Evolutionary conservation across 2,329 filamentous ascomycete genomes (phyloP).

Genomic region (Leptographium lundbergii): DNA sequence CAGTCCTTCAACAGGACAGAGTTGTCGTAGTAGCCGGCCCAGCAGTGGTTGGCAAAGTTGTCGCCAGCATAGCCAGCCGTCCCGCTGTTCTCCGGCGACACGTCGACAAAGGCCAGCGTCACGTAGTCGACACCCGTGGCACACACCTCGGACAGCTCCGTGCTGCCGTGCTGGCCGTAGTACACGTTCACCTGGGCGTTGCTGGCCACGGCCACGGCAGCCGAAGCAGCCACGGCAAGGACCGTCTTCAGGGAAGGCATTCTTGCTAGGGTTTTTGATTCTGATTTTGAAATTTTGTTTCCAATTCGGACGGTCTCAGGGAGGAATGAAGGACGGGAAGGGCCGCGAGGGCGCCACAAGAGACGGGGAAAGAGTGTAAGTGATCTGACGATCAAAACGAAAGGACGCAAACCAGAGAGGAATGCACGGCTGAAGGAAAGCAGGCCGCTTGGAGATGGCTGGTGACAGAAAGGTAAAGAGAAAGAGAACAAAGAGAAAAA

Average conservation of each 20-base stretch:
- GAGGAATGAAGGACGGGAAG: background rate
- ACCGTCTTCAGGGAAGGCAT: constrained; percentile 14
- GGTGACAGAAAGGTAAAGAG: background rate
- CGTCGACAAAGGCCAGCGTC: constrained; percentile 26
- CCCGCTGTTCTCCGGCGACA: constrained; percentile 24
- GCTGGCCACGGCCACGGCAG: constrained; percentile 13
- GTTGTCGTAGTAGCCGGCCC: constrained; percentile 16
- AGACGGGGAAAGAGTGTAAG: background rate
- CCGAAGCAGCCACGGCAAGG: constrained; percentile 14
- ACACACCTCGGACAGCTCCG: constrained; percentile 18
- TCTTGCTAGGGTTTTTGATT: background rate
- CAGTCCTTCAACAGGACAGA: constrained; percentile 22
- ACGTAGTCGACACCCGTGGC: constrained; percentile 25
- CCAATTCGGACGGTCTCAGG: background rate
- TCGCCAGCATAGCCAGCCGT: constrained; percentile 21
- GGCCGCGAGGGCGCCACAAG: background rate
- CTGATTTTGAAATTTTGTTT: background rate
- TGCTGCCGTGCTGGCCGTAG: constrained; percentile 18
- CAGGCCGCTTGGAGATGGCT: constrained; percentile 1
- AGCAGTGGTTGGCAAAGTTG: constrained; percentile 27
- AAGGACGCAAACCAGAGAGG: constrained; percentile 13
- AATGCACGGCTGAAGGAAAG: constrained; percentile 7
- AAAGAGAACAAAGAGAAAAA: background rate
- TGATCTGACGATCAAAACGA: constrained; percentile 10
- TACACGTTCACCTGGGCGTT: constrained; percentile 19